These are phyloP conservation scores for Chrysopogon serrulatus DNA, from an alignment of 176 grass and related monocot species.

Conservation along the genomic window DNA sequence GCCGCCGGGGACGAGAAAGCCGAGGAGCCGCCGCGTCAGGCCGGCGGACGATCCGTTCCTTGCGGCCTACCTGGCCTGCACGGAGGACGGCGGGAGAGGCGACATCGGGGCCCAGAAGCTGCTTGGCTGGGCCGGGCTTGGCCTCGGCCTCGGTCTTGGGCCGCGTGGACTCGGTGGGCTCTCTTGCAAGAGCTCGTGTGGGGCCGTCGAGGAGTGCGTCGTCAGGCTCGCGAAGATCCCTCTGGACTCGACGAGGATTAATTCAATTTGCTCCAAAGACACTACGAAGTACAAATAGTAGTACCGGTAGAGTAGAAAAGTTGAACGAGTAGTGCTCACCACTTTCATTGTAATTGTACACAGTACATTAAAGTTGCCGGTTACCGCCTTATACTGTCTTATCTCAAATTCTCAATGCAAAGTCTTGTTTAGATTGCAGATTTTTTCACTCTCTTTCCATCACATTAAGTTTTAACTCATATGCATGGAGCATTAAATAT, in stretches of 20 bases:
- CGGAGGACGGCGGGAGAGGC: not conserved
- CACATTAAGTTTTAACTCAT: no score
- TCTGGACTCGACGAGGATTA: not conserved
- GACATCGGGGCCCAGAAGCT: not conserved
- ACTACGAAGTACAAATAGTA: no score
- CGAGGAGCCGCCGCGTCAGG: not conserved
- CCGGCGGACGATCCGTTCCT: conserved; percentile 69
- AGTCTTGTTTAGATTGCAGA: no score
- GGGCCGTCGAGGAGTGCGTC: conserved; percentile 29
- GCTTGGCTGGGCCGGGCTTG: conserved; percentile 21
- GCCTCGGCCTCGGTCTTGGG: conserved; percentile 5
- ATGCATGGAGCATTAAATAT: no score
- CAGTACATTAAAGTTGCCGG: no score
- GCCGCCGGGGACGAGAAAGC: not conserved
- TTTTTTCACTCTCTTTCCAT: no score
- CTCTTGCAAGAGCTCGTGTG: conserved; percentile 47
- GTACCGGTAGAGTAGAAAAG: not conserved
- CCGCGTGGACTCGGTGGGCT: conserved; percentile 19
- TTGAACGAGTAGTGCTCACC: no score
- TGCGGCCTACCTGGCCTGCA: conserved; percentile 73
- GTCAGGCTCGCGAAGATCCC: conserved; percentile 21
- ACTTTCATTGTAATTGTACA: no score
- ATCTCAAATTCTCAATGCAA: no score
- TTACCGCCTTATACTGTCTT: no score
- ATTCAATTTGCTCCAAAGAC: no score